These are phyloP conservation scores for Cladophialophora yegresii DNA, from an alignment of 2,329 filamentous ascomycete species.

Conservation along the genomic window DNA sequence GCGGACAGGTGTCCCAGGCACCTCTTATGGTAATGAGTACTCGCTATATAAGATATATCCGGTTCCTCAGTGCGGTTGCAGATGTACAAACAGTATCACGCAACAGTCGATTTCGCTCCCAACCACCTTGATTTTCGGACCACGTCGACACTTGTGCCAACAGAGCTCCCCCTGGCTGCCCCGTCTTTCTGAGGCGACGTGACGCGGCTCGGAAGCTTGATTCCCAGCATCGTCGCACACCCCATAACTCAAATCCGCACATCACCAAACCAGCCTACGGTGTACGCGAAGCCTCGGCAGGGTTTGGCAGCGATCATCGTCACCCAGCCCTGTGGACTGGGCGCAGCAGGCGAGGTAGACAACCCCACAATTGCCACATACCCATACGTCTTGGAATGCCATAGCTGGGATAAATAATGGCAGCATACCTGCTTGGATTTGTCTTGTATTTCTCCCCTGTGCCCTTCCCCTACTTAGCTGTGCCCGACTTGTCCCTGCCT, in stretches of 20 bases:
- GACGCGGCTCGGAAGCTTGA: background rate
- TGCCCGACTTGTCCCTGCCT: background rate
- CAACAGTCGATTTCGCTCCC: too few relatives aligned
- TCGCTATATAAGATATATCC: background rate
- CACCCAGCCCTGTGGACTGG: too few relatives aligned
- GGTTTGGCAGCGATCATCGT: too few relatives aligned
- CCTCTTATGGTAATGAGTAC: background rate
- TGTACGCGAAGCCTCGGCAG: background rate
- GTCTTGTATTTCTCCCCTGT: constrained; percentile 20
- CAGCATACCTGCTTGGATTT: constrained; percentile 21
- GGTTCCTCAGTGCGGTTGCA: background rate
- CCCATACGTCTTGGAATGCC: background rate
- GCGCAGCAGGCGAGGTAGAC: constrained; percentile 9
- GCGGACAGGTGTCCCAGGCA: too few relatives aligned
- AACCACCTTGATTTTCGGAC: background rate
- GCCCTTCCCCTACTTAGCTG: background rate
- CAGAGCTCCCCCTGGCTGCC: too few relatives aligned
- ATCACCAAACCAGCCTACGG: background rate
- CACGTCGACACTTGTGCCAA: background rate
- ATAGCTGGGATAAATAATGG: constrained; percentile 11
- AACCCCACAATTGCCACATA: background rate
- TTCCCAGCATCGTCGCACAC: background rate
- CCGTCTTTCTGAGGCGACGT: background rate
- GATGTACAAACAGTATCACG: background rate
- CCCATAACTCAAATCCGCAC: background rate